These are phyloP conservation scores for Rhodotorula kratochvilovae DNA, from an alignment of 768 basidiomycete species.

Conservation along the genomic window DNA sequence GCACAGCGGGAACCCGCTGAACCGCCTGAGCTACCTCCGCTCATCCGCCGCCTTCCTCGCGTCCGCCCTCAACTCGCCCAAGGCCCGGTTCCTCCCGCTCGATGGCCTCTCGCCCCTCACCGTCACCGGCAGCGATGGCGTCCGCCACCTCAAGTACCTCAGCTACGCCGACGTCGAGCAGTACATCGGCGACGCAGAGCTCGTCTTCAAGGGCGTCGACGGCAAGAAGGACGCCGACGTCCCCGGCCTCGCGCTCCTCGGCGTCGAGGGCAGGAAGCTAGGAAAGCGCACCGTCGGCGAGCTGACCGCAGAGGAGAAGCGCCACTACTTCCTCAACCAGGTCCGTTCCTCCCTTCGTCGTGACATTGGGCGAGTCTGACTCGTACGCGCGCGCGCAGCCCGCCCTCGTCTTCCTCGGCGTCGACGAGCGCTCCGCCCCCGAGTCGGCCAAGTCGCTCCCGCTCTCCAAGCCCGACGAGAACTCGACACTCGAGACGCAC, in stretches of 20 bases:
- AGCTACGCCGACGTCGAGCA: constrained; percentile 50
- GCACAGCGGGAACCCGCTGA: constrained; percentile 45
- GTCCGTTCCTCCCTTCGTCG: neutral
- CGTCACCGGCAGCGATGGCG: constrained; percentile 41
- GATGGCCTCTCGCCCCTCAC: constrained; percentile 67
- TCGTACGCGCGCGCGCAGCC: constrained; percentile 20
- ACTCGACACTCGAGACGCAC: constrained; percentile 56
- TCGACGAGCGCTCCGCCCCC: constrained; percentile 57
- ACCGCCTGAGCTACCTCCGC: constrained; percentile 54
- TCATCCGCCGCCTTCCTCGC: constrained; percentile 75
- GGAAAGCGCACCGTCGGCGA: constrained; percentile 16
- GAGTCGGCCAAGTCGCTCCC: constrained; percentile 54
- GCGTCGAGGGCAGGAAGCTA: constrained; percentile 23
- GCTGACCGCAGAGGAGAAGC: constrained; percentile 12
- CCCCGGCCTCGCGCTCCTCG: constrained; percentile 40
- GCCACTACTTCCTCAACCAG: constrained; percentile 25
- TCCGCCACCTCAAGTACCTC: constrained; percentile 45
- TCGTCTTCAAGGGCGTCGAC: constrained; percentile 63
- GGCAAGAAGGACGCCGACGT: constrained; percentile 67
- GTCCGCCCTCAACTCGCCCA: constrained; percentile 57
- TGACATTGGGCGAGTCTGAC: neutral
- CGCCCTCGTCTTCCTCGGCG: constrained; percentile 69
- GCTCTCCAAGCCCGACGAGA: constrained; percentile 49
- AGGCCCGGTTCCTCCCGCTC: constrained; percentile 66
- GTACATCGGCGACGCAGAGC: constrained; percentile 59